Evolutionary conservation across 208 protist genomes (phyloP), one percentile per base, ranked within the genome.

Genomic region (Trypanosoma cruzi): DNA sequence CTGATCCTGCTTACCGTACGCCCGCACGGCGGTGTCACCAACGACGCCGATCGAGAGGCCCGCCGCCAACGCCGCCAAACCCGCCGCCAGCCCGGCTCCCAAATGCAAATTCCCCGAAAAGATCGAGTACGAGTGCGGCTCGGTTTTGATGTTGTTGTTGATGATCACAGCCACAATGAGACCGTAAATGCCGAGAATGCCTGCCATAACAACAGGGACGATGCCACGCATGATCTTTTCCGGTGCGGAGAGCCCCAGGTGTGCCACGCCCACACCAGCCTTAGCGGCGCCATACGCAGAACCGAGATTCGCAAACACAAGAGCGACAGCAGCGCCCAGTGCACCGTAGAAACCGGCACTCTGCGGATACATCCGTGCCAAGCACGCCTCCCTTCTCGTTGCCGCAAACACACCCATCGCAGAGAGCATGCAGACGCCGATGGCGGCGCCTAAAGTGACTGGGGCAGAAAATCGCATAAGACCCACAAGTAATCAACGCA

Each of bases 121-220:
- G 24, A 79, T 68, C 16, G 89, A 78, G 63, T 95, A 95, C 28
- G 82, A 75, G 37, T 90, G 63, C 52, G 85, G 68, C 10, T 90
- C 84, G 0, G 76, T 77, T 56, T 88, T 91, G 69, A 96, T 92
- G 68, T 92, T 92, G 64, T 92, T 91, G 71, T 89, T 91, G 79
- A 97, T 98, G 80, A 99, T 99, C 34, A 99, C 98, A 75, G 96
- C 88, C 62, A 99, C 97, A 75, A 99, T 99, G 36, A 99, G 89
- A 62, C 99, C 99, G 81, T 99, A 99, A 75, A 99, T 99, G 85
- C 98, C 99, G 65, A 99, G 89, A 77, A 99, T 98, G 85, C 90
- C 99, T 68, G 92, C 93, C 92, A 97, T 97, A 57, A 97, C 87
- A 59, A 96, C 89, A 29, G 94, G 92, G 57, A 97, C 89, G 57